Conservation (phyloP, 2,329 filamentous ascomycete genomes). For the Colletotrichum tropicicola region DNA sequence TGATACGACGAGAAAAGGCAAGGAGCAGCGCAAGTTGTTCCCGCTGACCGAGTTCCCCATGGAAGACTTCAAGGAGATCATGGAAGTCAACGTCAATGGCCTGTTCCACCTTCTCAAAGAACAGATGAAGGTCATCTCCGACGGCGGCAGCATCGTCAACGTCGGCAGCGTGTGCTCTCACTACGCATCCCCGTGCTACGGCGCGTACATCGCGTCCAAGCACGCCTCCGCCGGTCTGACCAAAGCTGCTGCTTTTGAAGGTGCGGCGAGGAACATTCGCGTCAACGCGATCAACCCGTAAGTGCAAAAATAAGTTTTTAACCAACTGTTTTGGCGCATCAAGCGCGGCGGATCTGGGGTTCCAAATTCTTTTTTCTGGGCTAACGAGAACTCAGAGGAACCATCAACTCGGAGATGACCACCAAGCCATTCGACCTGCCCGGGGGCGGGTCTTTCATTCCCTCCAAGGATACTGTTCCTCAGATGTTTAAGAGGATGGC, state of each 20-base stretch:
- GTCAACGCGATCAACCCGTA: conserved; percentile 32
- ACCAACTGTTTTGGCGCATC: no score
- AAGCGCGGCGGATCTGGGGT: no score
- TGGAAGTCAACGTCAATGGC: conserved; percentile 33
- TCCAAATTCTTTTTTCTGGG: not conserved
- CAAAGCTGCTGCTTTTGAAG: conserved; percentile 47
- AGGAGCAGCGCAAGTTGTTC: conserved; percentile 38
- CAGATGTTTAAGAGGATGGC: conserved; percentile 39
- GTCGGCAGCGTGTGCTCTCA: conserved; percentile 45
- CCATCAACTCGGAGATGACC: conserved; percentile 40
- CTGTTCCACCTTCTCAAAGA: conserved; percentile 34
- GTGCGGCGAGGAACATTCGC: conserved; percentile 37
- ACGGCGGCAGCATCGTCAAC: conserved; percentile 54
- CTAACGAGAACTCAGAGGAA: conserved; percentile 31
- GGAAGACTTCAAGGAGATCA: conserved; percentile 32
- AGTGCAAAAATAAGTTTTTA: no score
- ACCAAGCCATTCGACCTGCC: conserved; percentile 37
- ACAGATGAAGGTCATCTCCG: conserved; percentile 35
- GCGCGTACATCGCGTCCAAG: conserved; percentile 42
- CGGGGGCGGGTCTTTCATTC: conserved; percentile 11
- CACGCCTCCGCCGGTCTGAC: conserved; percentile 50
- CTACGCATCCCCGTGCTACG: conserved; percentile 39
- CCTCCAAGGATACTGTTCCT: conserved; percentile 27
- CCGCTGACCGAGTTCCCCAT: conserved; percentile 33
- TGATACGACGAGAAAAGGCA: not conserved